phyloP scores from a whole-genome alignment of 495 filamentous ascomycete genomes.

The Penicillium tannophilum region DNA sequence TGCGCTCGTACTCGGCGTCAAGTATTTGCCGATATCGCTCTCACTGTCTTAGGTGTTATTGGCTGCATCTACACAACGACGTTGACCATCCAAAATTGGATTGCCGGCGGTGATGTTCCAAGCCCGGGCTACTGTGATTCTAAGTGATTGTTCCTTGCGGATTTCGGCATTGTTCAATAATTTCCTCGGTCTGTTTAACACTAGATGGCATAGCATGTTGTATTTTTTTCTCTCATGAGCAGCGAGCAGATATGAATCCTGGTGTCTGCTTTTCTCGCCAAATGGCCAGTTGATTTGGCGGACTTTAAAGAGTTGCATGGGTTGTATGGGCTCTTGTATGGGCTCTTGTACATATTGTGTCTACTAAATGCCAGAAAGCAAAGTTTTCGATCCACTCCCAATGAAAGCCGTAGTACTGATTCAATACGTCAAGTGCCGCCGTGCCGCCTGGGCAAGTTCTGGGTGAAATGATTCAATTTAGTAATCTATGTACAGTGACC shows the following conservation, averaged over 20 bases:
- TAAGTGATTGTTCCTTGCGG: conserved; percentile 18
- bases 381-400: not conserved
- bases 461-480: conserved; percentile 16
- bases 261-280: conserved; percentile 13
- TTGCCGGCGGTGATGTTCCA: conserved; percentile 40
- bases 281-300: conserved; percentile 13
- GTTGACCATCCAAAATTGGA: conserved; percentile 84
- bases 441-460: not conserved
- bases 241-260: conserved; percentile 7
- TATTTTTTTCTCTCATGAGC: conserved; percentile 13
- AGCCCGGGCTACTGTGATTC: conserved; percentile 64
- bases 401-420: not conserved
- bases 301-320: conserved; percentile 4
- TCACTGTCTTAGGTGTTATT: conserved; percentile 78
- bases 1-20: conserved; percentile 67
- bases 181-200: conserved; percentile 14
- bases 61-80: conserved; percentile 90
- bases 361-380: not conserved
- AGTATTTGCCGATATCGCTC: conserved; percentile 66
- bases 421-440: not conserved
- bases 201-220: conserved; percentile 22
- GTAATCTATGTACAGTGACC: conserved; percentile 33
- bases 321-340: not conserved
- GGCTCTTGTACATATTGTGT: conserved; percentile 18
- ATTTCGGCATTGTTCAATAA: conserved; percentile 1